Conservation (phyloP, 805 yeast genomes). For the Myxozyma neotropica region DNA sequence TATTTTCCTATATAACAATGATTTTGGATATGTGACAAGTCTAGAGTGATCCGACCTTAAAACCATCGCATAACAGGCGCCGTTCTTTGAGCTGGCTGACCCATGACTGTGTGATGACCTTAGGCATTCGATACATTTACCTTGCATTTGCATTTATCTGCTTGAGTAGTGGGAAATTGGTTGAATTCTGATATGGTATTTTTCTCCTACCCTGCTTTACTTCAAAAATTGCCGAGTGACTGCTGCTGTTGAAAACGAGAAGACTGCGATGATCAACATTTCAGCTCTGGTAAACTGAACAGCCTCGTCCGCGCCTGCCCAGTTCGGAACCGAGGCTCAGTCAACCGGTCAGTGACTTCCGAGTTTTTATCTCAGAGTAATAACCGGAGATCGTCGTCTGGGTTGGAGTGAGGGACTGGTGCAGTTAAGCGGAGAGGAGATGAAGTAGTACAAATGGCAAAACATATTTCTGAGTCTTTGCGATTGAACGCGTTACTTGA, state of each 20-base stretch:
- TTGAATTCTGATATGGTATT: not conserved
- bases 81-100: slow-evolving; percentile 32
- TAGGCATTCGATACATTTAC: slow-evolving; percentile 31
- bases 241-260: not conserved
- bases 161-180: not conserved
- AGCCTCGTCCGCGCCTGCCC: no score
- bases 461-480: not conserved
- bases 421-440: no score
- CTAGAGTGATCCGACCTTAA: slow-evolving; percentile 31
- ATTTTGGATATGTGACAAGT: not conserved
- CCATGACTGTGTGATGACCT: slow-evolving; percentile 37
- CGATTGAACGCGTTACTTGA: not conserved
- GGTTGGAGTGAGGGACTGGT: no score
- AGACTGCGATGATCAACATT: slow-evolving; percentile 8
- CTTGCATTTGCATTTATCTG: not conserved
- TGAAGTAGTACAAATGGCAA: not conserved
- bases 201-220: not conserved
- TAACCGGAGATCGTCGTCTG: no score
- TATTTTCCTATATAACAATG: no score
- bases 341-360: no score
- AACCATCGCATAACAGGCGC: slow-evolving; percentile 36
- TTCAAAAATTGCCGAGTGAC: not conserved
- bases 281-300: slow-evolving; percentile 32
- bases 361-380: no score
- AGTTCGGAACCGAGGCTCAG: not conserved